These are phyloP conservation scores for Cephaloascus fragrans DNA, from an alignment of 805 yeast genomes.

Conservation along the genomic window DNA sequence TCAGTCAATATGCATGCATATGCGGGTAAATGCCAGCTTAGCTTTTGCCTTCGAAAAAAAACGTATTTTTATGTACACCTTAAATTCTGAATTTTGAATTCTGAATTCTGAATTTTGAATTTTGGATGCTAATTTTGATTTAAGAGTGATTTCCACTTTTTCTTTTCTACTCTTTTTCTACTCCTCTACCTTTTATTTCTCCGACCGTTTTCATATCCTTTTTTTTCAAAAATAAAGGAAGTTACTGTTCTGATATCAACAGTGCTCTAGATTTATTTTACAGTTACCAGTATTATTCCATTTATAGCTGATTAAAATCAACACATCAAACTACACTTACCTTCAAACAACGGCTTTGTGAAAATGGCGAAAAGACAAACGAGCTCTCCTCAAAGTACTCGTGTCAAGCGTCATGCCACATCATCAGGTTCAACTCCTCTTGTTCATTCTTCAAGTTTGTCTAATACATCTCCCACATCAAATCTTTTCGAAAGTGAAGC, in stretches of 20 bases:
- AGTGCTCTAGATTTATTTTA: neutral
- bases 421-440: neutral
- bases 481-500: neutral
- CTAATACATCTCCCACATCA: neutral
- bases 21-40: neutral
- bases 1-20: too few relatives aligned
- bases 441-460: neutral
- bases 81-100: neutral
- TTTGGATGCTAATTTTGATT: neutral
- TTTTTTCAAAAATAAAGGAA: neutral
- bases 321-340: neutral
- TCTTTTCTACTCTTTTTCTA: neutral
- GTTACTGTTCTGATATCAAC: neutral
- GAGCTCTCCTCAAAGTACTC: slow-evolving; percentile 3
- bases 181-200: too few relatives aligned
- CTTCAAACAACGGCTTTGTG: neutral
- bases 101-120: neutral
- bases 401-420: neutral
- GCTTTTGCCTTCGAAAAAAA: neutral
- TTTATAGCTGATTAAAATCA: neutral
- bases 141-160: neutral
- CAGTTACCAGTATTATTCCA: neutral
- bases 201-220: too few relatives aligned
- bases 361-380: neutral
- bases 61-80: neutral